These are phyloP conservation scores for Chaetomidium leptoderma DNA, from an alignment of 495 filamentous ascomycete species.

Conservation along the genomic window DNA sequence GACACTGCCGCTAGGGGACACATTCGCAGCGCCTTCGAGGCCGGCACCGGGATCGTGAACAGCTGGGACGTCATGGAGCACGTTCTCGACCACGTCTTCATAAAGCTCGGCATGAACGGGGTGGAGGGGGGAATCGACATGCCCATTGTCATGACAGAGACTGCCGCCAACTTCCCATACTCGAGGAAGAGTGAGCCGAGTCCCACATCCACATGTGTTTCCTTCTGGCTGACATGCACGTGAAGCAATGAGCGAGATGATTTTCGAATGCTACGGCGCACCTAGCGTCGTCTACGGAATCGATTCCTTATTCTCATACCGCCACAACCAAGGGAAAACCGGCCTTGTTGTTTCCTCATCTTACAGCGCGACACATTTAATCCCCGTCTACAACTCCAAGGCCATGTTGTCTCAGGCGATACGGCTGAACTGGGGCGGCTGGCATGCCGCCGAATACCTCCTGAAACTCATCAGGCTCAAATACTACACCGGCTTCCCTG, in stretches of 20 bases:
- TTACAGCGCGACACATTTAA: constrained; percentile 90
- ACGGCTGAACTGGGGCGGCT: constrained; percentile 90
- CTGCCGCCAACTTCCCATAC: constrained; percentile 84
- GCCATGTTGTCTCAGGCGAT: constrained; percentile 77
- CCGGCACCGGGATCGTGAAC: constrained; percentile 80
- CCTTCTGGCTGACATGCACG: constrained; percentile 4
- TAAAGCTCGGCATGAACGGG: constrained; percentile 84
- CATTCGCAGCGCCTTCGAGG: constrained; percentile 84
- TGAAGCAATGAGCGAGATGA: constrained; percentile 89
- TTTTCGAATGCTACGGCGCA: constrained; percentile 90
- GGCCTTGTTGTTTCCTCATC: constrained; percentile 89
- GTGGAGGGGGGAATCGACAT: constrained; percentile 67
- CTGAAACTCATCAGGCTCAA: constrained; percentile 87
- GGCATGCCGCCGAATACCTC: constrained; percentile 82
- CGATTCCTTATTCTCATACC: constrained; percentile 92
- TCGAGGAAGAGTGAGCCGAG: constrained; percentile 68
- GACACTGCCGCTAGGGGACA: constrained; percentile 91
- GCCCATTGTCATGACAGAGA: constrained; percentile 93
- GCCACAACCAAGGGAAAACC: constrained; percentile 81
- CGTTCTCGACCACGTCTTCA: constrained; percentile 83
- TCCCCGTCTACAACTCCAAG: constrained; percentile 83
- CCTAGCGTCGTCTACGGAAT: constrained; percentile 89
- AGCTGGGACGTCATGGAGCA: constrained; percentile 98
- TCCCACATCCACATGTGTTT: background rate
- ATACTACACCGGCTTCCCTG: constrained; percentile 76